Evolutionary conservation across 2,329 filamentous ascomycete species (phyloP).

Genomic region (Diaporthe helianthi): DNA sequence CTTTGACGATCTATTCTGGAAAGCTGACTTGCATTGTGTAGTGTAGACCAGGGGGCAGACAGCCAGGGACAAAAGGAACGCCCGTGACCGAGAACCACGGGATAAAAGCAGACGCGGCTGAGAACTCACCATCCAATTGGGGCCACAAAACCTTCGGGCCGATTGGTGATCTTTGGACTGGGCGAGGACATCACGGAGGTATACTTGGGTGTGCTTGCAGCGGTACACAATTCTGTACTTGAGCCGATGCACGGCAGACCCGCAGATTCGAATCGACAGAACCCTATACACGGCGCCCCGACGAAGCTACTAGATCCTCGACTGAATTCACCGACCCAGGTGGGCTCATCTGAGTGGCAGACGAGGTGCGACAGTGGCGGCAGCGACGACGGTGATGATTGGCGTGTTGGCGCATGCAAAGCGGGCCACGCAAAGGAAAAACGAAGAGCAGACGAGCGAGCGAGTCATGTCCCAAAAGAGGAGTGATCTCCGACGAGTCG

Average conservation of each 20-base stretch:
- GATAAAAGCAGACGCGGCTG: background rate
- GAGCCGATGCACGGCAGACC: slow-evolving; percentile 13
- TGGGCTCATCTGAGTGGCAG: slow-evolving; percentile 19
- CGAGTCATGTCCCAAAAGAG: slow-evolving; percentile 33
- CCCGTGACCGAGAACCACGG: background rate
- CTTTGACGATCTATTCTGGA: slow-evolving; percentile 3
- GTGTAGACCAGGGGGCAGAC: slow-evolving; percentile 8
- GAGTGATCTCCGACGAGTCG: slow-evolving; percentile 19
- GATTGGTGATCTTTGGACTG: slow-evolving; percentile 13
- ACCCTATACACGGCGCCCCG: background rate
- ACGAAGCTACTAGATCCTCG: slow-evolving; percentile 26
- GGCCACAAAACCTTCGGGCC: slow-evolving; percentile 30
- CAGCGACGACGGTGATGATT: background rate
- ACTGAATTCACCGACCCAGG: slow-evolving; percentile 15
- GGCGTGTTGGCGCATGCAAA: slow-evolving; percentile 3
- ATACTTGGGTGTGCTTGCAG: background rate
- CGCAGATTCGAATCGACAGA: slow-evolving; percentile 8
- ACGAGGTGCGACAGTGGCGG: slow-evolving; percentile 10
- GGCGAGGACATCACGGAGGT: slow-evolving; percentile 26
- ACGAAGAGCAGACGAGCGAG: slow-evolving; percentile 18
- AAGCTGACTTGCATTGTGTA: slow-evolving; percentile 13
- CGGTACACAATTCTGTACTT: background rate
- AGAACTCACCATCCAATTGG: slow-evolving; percentile 33
- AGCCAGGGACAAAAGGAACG: slow-evolving; percentile 9
- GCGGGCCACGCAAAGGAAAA: slow-evolving; percentile 15